phyloP scores from a whole-genome alignment of 345 rosid species.

The Conringia planisiliqua region DNA sequence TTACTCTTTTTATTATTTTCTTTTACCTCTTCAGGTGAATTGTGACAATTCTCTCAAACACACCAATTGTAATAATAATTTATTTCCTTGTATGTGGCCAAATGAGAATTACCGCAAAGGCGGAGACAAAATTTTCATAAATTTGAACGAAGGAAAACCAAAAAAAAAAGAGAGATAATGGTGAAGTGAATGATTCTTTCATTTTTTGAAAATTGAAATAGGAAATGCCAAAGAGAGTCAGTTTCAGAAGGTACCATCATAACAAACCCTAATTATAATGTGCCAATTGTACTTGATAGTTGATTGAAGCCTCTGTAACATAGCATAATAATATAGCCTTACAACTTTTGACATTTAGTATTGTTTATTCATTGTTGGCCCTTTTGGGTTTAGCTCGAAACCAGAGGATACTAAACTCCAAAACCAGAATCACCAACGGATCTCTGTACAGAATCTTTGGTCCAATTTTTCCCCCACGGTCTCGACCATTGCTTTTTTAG shows the following conservation, averaged over 20 bases:
- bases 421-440: conserved; percentile 32
- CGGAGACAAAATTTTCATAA: neutral
- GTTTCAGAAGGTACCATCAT: conserved; percentile 32
- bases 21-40: conserved; percentile 18
- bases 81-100: neutral
- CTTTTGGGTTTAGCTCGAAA: conserved; percentile 23
- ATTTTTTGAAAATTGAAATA: conserved; percentile 14
- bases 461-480: conserved; percentile 13
- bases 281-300: conserved; percentile 29
- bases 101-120: neutral
- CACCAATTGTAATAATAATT: neutral
- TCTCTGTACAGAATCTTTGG: conserved; percentile 36
- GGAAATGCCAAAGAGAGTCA: conserved; percentile 27
- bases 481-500: conserved; percentile 15
- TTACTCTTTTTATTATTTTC: neutral
- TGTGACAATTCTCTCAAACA: neutral
- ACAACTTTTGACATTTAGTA: conserved; percentile 33
- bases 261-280: conserved; percentile 14
- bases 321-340: conserved; percentile 18
- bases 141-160: neutral
- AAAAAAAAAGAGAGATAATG: neutral
- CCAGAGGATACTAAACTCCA: conserved; percentile 34
- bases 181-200: conserved; percentile 13
- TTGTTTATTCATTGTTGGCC: conserved; percentile 26
- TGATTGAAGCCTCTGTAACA: conserved; percentile 18